Conservation (phyloP, 495 filamentous ascomycete species). For the Diplogelasinospora grovesii region DNA sequence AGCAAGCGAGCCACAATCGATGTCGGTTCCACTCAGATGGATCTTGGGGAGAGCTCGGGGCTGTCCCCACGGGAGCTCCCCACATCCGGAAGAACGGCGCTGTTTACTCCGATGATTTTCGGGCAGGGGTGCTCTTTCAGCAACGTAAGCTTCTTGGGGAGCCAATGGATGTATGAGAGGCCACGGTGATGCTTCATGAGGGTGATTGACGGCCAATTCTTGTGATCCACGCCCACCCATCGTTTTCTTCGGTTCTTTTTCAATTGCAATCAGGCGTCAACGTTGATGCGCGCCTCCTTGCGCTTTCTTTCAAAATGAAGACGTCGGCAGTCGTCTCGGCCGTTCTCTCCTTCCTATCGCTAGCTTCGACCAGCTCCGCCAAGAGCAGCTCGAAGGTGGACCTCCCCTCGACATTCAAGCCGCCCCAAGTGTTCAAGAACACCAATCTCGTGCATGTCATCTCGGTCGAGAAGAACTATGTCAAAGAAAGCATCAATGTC, state of each 20-base stretch:
- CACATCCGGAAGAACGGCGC: not conserved
- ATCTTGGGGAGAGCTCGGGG: too few species aligned
- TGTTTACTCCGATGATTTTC: conserved; percentile 5
- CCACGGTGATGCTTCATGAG: conserved; percentile 24
- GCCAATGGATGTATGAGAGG: conserved; percentile 12
- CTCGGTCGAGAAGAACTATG: conserved; percentile 87
- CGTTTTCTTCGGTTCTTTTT: not conserved
- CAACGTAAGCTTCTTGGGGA: conserved; percentile 37
- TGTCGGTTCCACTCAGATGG: not conserved
- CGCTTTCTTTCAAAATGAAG: conserved; percentile 44
- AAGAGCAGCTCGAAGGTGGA: conserved; percentile 33
- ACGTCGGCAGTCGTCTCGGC: conserved; percentile 43
- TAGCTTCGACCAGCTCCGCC: conserved; percentile 30
- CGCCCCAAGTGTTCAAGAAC: conserved; percentile 86
- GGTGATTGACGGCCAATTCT: conserved; percentile 9
- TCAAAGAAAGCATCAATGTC: conserved; percentile 84
- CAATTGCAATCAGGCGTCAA: conserved; percentile 5
- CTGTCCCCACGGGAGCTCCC: too few species aligned
- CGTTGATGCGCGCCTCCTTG: conserved; percentile 34
- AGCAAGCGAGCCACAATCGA: too few species aligned
- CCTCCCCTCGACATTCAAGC: conserved; percentile 69
- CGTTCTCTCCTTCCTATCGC: conserved; percentile 40
- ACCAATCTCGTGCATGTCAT: conserved; percentile 81
- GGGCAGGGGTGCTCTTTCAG: conserved; percentile 14
- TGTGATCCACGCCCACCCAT: not conserved